phyloP scores from a whole-genome alignment of 805 yeast species.

The Starmerella kuoi region DNA sequence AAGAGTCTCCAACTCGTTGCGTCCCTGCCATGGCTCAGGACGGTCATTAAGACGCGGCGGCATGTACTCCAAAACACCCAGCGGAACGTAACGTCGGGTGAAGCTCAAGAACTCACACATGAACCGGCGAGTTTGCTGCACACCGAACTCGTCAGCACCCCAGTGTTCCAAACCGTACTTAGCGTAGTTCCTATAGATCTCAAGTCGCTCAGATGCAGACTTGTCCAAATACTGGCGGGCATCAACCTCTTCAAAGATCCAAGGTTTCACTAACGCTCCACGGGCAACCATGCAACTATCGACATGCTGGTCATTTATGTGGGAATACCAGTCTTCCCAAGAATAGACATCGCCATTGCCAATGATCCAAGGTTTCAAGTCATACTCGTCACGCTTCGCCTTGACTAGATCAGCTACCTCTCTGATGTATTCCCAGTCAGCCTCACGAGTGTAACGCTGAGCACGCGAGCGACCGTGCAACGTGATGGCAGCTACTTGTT shows the following conservation, averaged over 20 bases:
- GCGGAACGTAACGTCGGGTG: constrained; percentile 87
- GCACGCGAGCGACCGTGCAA: constrained; percentile 94
- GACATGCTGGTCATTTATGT: constrained; percentile 50
- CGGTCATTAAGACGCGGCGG: constrained; percentile 88
- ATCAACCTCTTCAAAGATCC: constrained; percentile 96
- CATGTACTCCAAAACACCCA: constrained; percentile 76
- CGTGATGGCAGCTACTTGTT: constrained; percentile 81
- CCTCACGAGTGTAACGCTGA: constrained; percentile 81
- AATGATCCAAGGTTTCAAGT: constrained; percentile 62
- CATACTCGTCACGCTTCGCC: constrained; percentile 44
- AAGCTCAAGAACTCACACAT: constrained; percentile 90
- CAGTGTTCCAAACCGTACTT: constrained; percentile 84
- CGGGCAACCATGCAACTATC: constrained; percentile 97
- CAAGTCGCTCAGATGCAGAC: constrained; percentile 78
- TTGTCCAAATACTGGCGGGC: constrained; percentile 82
- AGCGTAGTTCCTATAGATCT: constrained; percentile 55
- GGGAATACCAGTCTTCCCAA: constrained; percentile 76
- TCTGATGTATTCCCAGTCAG: constrained; percentile 84
- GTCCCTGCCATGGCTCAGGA: constrained; percentile 86
- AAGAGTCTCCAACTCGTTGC: constrained; percentile 84
- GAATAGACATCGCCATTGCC: constrained; percentile 93
- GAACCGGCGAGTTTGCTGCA: constrained; percentile 74
- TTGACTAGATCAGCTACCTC: constrained; percentile 60
- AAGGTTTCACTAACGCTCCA: constrained; percentile 95
- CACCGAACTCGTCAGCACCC: constrained; percentile 95